Percentiles rank a stretch among this genome's conserved stretches.
phyloP scores from a whole-genome alignment of 768 basidiomycete species.

The Boletus subparvulus region DNA sequence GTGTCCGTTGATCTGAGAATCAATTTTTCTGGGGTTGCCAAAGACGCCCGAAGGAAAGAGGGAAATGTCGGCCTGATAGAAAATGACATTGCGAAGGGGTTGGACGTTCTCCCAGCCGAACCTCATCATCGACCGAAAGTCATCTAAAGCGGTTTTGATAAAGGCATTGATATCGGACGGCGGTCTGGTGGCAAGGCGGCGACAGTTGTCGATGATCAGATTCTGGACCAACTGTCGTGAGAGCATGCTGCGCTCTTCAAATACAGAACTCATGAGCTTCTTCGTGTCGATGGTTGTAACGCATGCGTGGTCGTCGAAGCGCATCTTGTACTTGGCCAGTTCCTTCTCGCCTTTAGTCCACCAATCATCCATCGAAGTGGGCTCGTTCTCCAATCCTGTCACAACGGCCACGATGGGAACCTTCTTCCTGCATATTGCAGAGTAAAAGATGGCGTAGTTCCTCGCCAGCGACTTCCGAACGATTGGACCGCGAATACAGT shows the following conservation, averaged over 20 bases:
- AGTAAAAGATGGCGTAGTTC: conserved; percentile 34
- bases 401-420: conserved; percentile 34
- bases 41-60: conserved; percentile 16
- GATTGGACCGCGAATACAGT: conserved; percentile 34
- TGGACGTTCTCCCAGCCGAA: conserved; percentile 26
- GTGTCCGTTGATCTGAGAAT: conserved; percentile 23
- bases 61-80: conserved; percentile 15
- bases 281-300: conserved; percentile 36
- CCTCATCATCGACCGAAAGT: conserved; percentile 28
- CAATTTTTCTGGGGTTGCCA: conserved; percentile 17
- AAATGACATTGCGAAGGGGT: conserved; percentile 16
- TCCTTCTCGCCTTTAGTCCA: conserved; percentile 35
- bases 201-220: conserved; percentile 24
- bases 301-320: conserved; percentile 42
- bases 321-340: conserved; percentile 35
- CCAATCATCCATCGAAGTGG: conserved; percentile 37
- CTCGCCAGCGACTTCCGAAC: conserved; percentile 25
- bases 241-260: conserved; percentile 15
- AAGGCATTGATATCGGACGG: conserved; percentile 19
- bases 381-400: conserved; percentile 35
- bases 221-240: conserved; percentile 24
- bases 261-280: conserved; percentile 13
- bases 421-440: conserved; percentile 31
- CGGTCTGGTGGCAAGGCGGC: conserved; percentile 14
- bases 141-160: conserved; percentile 27